These are phyloP conservation scores for Erodium maritimum DNA, from an alignment of 345 rosid species.

Conservation along the genomic window DNA sequence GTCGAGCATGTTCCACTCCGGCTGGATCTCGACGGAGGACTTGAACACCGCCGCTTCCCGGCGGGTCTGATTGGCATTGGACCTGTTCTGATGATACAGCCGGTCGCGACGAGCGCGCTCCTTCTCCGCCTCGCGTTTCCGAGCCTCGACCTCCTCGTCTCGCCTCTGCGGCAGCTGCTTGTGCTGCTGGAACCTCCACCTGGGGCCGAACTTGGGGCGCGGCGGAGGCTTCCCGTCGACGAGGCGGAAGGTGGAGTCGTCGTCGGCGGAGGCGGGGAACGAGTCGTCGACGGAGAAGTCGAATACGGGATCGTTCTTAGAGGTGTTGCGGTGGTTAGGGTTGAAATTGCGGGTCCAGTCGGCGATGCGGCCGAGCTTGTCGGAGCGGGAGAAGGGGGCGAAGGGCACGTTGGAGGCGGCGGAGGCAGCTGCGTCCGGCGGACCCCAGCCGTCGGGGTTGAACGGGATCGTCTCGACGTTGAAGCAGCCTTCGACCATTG, in stretches of 20 bases:
- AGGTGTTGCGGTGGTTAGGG: constrained; percentile 13
- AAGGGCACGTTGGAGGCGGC: constrained; percentile 49
- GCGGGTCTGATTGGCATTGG: constrained; percentile 54
- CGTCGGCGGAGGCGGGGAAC: constrained; percentile 41
- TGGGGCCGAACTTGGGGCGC: constrained; percentile 84
- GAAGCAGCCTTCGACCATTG: constrained; percentile 30
- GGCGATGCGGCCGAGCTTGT: constrained; percentile 86
- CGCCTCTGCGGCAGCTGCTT: constrained; percentile 90
- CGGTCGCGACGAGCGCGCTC: constrained; percentile 91
- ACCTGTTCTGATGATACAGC: constrained; percentile 52
- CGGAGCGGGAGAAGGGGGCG: constrained; percentile 83
- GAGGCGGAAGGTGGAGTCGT: constrained; percentile 75
- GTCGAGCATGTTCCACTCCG: constrained; percentile 97
- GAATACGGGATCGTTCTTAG: constrained; percentile 47
- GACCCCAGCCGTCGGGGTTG: constrained; percentile 95
- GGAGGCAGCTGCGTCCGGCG: constrained; percentile 46
- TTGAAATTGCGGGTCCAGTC: constrained; percentile 66
- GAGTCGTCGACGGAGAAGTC: constrained; percentile 82
- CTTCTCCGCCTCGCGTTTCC: constrained; percentile 84
- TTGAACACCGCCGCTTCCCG: constrained; percentile 81
- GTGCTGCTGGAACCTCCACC: constrained; percentile 71
- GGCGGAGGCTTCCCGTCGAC: constrained; percentile 89
- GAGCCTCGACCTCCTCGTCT: constrained; percentile 89
- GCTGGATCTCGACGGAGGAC: constrained; percentile 88
- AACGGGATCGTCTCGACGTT: constrained; percentile 70